Evolutionary conservation across 2,329 filamentous ascomycete genomes (phyloP).

Genomic region (Colletotrichum gloeosporioides): DNA sequence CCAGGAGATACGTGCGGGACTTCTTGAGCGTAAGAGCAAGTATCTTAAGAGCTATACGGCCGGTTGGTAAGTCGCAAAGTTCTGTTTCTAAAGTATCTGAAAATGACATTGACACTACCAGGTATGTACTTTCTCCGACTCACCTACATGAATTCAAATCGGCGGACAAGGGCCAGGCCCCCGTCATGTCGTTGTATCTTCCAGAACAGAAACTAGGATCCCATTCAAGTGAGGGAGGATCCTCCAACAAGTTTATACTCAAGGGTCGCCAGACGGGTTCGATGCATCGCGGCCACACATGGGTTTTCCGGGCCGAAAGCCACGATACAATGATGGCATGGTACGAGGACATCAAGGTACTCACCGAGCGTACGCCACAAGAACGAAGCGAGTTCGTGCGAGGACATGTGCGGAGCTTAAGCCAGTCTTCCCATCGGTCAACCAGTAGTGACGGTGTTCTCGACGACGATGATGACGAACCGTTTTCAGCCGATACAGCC

Average conservation of each 20-base stretch:
- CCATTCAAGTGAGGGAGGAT: constrained; percentile 80
- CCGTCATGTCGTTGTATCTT: constrained; percentile 95
- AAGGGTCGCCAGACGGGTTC: constrained; percentile 93
- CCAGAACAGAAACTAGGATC: constrained; percentile 95
- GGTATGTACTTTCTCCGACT: constrained; percentile 95
- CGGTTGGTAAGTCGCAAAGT: constrained; percentile 73
- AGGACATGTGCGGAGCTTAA: constrained; percentile 79
- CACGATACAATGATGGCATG: constrained; percentile 97
- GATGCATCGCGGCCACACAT: constrained; percentile 83
- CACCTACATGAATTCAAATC: constrained; percentile 99
- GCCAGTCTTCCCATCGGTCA: constrained; percentile 67
- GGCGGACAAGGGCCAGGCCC: constrained; percentile 89
- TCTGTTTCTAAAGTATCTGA: not conserved
- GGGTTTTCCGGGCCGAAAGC: constrained; percentile 74
- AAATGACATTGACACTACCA: constrained; percentile 36
- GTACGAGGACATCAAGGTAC: constrained; percentile 88
- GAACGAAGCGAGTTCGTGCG: constrained; percentile 89
- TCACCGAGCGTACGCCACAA: constrained; percentile 88
- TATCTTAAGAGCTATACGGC: constrained; percentile 97
- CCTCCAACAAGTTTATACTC: constrained; percentile 96
- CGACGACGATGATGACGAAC: constrained; percentile 75
- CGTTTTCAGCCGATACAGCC: constrained; percentile 62
- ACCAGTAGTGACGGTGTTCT: constrained; percentile 78
- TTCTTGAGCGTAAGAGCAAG: constrained; percentile 97
- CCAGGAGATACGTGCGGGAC: constrained; percentile 85